Conservation (phyloP, 1,284 basidiomycete species). For the Boletus calvinii region DNA sequence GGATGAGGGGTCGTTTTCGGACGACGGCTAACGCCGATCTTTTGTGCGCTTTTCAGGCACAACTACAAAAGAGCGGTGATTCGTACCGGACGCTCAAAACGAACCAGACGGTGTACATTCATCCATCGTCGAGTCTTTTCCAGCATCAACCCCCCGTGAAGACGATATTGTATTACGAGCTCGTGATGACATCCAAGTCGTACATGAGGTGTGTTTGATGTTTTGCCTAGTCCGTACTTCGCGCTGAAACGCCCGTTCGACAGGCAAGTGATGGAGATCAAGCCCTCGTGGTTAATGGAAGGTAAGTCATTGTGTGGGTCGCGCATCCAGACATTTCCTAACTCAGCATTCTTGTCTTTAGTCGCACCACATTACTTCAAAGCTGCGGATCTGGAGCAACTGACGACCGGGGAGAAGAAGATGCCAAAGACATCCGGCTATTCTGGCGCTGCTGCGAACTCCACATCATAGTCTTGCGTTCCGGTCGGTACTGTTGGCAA, state of each 20-base stretch:
- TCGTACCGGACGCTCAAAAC: conserved; percentile 94
- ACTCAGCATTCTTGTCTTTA: conserved; percentile 30
- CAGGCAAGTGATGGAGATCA: conserved; percentile 97
- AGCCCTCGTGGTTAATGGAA: conserved; percentile 91
- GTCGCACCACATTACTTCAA: conserved; percentile 96
- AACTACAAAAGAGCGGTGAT: conserved; percentile 87
- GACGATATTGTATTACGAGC: conserved; percentile 92
- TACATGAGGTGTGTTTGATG: conserved; percentile 61
- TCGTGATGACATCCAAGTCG: conserved; percentile 86
- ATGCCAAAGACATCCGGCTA: conserved; percentile 70
- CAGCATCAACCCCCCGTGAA: conserved; percentile 92
- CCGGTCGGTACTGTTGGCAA: too few relatives aligned
- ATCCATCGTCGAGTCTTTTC: conserved; percentile 94
- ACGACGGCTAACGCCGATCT: conserved; percentile 10
- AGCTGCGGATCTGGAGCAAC: conserved; percentile 80
- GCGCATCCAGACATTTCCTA: not conserved
- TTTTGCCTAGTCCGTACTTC: not conserved
- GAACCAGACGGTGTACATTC: conserved; percentile 93
- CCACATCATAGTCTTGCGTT: too few relatives aligned
- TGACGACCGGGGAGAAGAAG: conserved; percentile 82
- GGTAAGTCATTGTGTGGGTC: conserved; percentile 46
- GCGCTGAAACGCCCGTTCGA: conserved; percentile 30
- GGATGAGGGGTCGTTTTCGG: not conserved
- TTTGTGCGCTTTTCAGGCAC: conserved; percentile 50
- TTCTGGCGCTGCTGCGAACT: conserved; percentile 22